These are phyloP conservation scores for Bipolaris sorokiniana DNA, from an alignment of 2,329 filamentous ascomycete species.

Conservation along the genomic window DNA sequence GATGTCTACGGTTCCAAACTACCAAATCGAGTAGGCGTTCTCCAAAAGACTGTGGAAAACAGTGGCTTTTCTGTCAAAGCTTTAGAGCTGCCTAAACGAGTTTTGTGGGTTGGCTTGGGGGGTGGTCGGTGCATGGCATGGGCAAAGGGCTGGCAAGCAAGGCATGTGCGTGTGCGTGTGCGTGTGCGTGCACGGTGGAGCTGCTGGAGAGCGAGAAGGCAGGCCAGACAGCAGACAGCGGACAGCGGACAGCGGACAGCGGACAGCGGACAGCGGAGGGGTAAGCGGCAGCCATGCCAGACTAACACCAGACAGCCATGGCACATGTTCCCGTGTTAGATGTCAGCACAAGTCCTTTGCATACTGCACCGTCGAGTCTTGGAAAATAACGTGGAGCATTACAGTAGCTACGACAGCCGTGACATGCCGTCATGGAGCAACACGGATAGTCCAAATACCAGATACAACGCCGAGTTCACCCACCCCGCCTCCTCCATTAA, in stretches of 20 bases:
- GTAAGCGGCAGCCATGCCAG: neutral
- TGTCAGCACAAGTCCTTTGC: neutral
- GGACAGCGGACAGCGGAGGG: neutral
- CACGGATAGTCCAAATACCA: constrained; percentile 5
- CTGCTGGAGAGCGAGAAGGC: constrained; percentile 9
- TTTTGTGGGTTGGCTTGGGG: constrained; percentile 11
- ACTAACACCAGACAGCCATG: neutral
- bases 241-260: no score
- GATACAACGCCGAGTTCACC: constrained; percentile 34
- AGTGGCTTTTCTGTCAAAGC: constrained; percentile 40
- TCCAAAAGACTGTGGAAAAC: constrained; percentile 30
- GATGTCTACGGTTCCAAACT: constrained; percentile 25
- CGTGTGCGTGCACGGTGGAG: constrained; percentile 12
- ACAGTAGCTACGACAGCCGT: constrained; percentile 6
- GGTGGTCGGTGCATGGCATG: constrained; percentile 35
- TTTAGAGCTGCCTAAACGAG: constrained; percentile 45
- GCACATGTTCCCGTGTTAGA: neutral
- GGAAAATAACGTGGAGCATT: constrained; percentile 6
- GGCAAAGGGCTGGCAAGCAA: constrained; percentile 4
- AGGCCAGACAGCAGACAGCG: constrained; percentile 15
- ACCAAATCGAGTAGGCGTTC: constrained; percentile 34
- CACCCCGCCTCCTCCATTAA: constrained; percentile 19
- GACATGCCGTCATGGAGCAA: constrained; percentile 6
- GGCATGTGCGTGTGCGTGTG: neutral
- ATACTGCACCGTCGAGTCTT: constrained; percentile 11